Conservation (phyloP, 306 rosid genomes). For the Prunus dulcis region DNA sequence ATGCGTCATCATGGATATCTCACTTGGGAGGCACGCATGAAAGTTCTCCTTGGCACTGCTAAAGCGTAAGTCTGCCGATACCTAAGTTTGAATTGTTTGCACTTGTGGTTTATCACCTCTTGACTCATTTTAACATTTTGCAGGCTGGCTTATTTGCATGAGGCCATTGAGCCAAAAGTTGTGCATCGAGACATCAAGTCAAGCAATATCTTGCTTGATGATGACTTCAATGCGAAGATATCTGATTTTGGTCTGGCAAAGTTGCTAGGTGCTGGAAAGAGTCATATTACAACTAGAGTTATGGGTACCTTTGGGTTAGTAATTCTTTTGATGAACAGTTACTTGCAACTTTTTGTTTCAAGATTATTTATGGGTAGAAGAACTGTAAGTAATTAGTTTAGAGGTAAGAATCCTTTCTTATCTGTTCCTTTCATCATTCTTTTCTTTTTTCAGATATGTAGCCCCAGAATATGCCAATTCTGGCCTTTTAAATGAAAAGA, state of each 20-base stretch:
- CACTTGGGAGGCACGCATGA: conserved; percentile 93
- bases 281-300: conserved; percentile 89
- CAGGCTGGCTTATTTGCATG: conserved; percentile 94
- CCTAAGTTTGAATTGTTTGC: conserved; percentile 9
- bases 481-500: conserved; percentile 86
- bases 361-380: neutral
- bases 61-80: conserved; percentile 58
- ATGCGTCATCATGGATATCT: conserved; percentile 76
- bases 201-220: conserved; percentile 85
- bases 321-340: neutral
- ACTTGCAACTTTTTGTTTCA: neutral
- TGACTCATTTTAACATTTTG: conserved; percentile 23
- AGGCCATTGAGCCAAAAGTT: conserved; percentile 95
- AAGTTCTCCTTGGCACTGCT: conserved; percentile 86
- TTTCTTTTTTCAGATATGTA: conserved; percentile 58
- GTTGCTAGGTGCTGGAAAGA: conserved; percentile 80
- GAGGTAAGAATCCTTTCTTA: conserved; percentile 10
- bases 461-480: conserved; percentile 98
- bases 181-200: conserved; percentile 94
- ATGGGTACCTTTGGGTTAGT: conserved; percentile 99
- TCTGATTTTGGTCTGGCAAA: conserved; percentile 96
- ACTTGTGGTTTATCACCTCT: conserved; percentile 10
- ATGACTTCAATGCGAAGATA: conserved; percentile 86
- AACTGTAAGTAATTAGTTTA: conserved; percentile 8
- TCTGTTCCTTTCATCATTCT: conserved; percentile 18